Evolutionary conservation across 441 rosid species (phyloP).

Genomic region (Eruca vesicaria): DNA sequence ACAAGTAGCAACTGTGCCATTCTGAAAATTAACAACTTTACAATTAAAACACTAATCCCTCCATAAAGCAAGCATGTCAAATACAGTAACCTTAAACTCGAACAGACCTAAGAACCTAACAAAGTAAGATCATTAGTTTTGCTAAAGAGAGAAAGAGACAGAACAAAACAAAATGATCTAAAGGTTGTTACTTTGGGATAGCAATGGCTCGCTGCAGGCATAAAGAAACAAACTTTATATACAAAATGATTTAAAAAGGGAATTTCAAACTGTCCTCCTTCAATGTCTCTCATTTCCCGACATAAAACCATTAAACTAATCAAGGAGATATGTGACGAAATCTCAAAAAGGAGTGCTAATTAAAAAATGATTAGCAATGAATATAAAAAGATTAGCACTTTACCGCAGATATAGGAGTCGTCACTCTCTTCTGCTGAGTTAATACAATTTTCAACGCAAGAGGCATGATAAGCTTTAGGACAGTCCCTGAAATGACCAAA

Average conservation of each 20-base stretch:
- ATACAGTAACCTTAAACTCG: not conserved
- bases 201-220: not conserved
- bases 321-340: not conserved
- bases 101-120: not conserved
- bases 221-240: not conserved
- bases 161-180: not conserved
- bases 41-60: not conserved
- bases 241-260: not conserved
- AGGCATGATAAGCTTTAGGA: slow-evolving; percentile 31
- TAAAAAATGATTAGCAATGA: not conserved
- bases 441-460: not conserved
- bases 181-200: not conserved
- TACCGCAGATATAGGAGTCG: slow-evolving; percentile 28
- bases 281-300: slow-evolving; percentile 1
- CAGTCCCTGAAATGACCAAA: slow-evolving; percentile 26
- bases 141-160: not conserved
- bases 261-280: not conserved
- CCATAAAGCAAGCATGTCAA: not conserved
- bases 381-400: slow-evolving; percentile 13
- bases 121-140: not conserved
- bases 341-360: not conserved
- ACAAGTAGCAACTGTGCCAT: slow-evolving; percentile 36
- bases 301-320: not conserved
- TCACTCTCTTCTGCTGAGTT: not conserved
- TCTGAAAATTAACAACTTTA: slow-evolving; percentile 17